A percentile compares a stretch with the other conserved stretches of the same genome.
Evolutionary conservation across 176 grass and related monocot genomes (phyloP).

Genomic region (Dendrocalamus sinicus): DNA sequence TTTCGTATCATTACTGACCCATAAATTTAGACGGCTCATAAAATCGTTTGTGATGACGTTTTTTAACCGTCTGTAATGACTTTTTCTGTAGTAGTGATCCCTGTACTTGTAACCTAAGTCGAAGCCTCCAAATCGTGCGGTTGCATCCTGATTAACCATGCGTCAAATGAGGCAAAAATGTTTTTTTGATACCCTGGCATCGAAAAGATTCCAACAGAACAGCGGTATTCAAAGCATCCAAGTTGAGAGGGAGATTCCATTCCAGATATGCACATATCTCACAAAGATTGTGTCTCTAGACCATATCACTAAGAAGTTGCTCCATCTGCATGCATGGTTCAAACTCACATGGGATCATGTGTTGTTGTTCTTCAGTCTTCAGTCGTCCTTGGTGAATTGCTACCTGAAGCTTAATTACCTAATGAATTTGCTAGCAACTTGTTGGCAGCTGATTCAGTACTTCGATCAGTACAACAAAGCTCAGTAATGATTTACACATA

Average conservation of each 20-base stretch:
- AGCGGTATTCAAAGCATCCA: not conserved
- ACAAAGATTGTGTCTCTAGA: not conserved
- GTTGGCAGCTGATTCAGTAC: not conserved
- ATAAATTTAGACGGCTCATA: no score
- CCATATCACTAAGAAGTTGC: not conserved
- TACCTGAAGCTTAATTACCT: not conserved
- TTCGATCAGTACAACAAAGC: not conserved
- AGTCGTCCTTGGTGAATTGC: not conserved
- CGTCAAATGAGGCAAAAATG: not conserved
- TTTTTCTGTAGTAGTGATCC: no score
- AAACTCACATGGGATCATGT: slow-evolving; percentile 16
- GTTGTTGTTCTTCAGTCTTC: not conserved
- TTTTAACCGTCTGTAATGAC: no score
- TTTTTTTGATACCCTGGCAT: not conserved
- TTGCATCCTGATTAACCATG: slow-evolving; percentile 12
- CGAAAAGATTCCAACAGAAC: slow-evolving; percentile 29
- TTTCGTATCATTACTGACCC: no score
- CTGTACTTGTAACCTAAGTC: not conserved
- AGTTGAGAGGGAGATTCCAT: slow-evolving; percentile 21
- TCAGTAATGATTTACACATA: not conserved
- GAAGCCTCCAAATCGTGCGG: slow-evolving; percentile 13
- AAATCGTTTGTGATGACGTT: no score
- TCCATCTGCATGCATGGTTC: not conserved
- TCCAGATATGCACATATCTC: not conserved
- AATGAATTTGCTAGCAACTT: not conserved